Conservation (phyloP, 345 rosid species). For the Ricinus communis region DNA sequence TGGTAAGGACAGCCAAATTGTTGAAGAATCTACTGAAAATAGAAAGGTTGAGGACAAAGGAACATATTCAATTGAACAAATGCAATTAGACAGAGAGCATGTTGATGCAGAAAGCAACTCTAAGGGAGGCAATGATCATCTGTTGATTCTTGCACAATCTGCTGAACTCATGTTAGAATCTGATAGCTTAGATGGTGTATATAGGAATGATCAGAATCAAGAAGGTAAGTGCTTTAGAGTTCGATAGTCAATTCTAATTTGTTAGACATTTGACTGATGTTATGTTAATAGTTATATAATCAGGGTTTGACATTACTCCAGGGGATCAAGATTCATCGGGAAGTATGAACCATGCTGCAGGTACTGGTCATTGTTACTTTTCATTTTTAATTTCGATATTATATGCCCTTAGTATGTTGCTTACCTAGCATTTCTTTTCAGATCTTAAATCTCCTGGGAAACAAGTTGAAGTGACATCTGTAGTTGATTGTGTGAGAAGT, state of each 20-base stretch:
- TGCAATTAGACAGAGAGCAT: not conserved
- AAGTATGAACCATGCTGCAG: not conserved
- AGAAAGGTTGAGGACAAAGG: conserved; percentile 6
- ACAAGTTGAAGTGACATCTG: no score
- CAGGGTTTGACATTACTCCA: not conserved
- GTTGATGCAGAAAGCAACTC: not conserved
- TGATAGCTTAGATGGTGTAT: not conserved
- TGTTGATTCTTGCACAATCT: conserved; percentile 25
- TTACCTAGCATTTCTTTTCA: not conserved
- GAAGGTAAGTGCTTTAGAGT: conserved; percentile 8
- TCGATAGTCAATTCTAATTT: not conserved
- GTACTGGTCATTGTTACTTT: not conserved
- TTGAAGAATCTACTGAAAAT: not conserved
- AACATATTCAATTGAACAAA: conserved; percentile 5
- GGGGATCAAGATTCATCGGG: no score
- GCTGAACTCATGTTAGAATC: conserved; percentile 27
- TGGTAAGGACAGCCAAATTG: not conserved
- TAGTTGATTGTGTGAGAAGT: not conserved
- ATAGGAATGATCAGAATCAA: not conserved
- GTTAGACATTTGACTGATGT: not conserved
- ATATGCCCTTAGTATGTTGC: not conserved
- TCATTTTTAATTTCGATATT: not conserved
- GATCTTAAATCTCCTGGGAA: not conserved
- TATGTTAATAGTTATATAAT: not conserved
- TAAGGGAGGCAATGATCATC: conserved; percentile 9